These are phyloP conservation scores for Dictyostelium gargantuum DNA, from an alignment of 208 protist genomes.

Conservation along the genomic window DNA sequence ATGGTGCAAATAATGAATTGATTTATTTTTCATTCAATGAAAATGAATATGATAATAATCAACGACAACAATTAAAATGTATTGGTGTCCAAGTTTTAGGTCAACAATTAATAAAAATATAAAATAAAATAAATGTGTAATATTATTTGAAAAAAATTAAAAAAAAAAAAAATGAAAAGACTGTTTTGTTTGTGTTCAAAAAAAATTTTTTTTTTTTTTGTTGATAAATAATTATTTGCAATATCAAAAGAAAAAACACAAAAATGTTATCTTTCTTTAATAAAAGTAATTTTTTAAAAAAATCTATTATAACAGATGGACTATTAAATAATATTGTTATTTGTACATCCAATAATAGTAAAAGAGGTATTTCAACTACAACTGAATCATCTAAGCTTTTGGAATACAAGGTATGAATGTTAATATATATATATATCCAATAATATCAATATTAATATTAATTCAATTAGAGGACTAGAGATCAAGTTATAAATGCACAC, in stretches of 20 bases:
- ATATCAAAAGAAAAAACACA: too few relatives aligned
- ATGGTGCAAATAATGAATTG: slow-evolving; percentile 24
- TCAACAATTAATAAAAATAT: background rate
- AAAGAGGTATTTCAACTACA: background rate
- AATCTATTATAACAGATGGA: background rate
- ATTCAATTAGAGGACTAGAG: slow-evolving; percentile 7
- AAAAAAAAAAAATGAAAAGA: background rate
- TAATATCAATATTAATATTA: too few relatives aligned
- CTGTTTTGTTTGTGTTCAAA: background rate
- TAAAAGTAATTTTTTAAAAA: background rate
- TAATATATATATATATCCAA: too few relatives aligned
- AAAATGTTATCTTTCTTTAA: background rate
- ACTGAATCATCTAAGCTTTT: background rate
- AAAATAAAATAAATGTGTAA: background rate
- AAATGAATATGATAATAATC: background rate
- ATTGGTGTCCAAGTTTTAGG: background rate
- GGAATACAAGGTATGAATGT: background rate
- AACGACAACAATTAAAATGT: background rate
- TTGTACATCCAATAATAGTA: background rate
- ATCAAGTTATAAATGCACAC: slow-evolving; percentile 27
- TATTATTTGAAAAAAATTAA: background rate
- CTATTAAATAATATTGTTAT: background rate
- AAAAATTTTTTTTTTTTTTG: background rate
- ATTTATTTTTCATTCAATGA: background rate
- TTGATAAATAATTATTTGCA: background rate